These are phyloP conservation scores for Candida berthetii DNA, from an alignment of 805 yeast species.

Conservation along the genomic window DNA sequence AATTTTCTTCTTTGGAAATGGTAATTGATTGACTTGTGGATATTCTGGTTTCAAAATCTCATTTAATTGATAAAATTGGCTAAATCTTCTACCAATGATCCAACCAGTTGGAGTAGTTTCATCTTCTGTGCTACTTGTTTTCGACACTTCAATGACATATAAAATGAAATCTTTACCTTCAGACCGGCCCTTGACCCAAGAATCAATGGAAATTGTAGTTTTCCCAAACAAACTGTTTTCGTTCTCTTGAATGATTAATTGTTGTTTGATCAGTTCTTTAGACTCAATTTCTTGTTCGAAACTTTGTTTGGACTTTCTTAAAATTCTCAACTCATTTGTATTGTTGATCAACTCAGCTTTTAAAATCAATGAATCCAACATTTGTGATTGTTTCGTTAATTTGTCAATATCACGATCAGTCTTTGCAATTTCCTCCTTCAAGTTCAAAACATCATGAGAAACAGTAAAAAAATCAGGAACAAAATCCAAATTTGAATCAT, in stretches of 20 bases:
- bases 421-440: slow-evolving; percentile 61
- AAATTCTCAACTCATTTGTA: slow-evolving; percentile 56
- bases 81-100: slow-evolving; percentile 87
- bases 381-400: slow-evolving; percentile 52
- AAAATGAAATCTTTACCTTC: slow-evolving; percentile 55
- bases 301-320: slow-evolving; percentile 61
- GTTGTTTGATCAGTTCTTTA: slow-evolving; percentile 73
- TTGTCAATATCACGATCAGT: slow-evolving; percentile 51
- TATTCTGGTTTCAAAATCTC: slow-evolving; percentile 51
- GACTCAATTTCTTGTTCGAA: slow-evolving; percentile 66
- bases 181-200: slow-evolving; percentile 45
- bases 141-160: slow-evolving; percentile 74
- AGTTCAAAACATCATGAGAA: slow-evolving; percentile 62
- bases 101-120: slow-evolving; percentile 60
- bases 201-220: slow-evolving; percentile 43
- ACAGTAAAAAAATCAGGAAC: slow-evolving; percentile 40
- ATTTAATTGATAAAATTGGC: slow-evolving; percentile 73
- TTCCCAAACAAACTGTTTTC: slow-evolving; percentile 72
- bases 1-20: slow-evolving; percentile 46
- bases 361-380: slow-evolving; percentile 59
- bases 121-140: slow-evolving; percentile 31
- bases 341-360: slow-evolving; percentile 87
- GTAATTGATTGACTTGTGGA: slow-evolving; percentile 49
- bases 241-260: slow-evolving; percentile 74
- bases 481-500: slow-evolving; percentile 21